Evolutionary conservation across 164 flowering plant genomes (phyloP).

Genomic region (Vitis rupestris): DNA sequence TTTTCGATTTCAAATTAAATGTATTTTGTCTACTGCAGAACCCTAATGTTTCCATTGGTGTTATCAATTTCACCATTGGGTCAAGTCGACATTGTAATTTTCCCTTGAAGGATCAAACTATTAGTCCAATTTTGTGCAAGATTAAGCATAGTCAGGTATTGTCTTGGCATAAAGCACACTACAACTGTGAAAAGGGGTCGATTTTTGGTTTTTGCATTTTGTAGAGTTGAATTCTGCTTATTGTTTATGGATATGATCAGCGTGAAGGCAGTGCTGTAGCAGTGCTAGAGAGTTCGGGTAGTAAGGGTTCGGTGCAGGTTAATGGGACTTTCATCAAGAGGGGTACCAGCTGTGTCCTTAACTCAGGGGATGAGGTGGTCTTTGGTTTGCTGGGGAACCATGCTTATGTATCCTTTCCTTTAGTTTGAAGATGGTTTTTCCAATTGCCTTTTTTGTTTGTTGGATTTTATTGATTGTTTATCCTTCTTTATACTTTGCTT

Average conservation of each 20-base stretch:
- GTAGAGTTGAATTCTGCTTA: constrained; percentile 39
- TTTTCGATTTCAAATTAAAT: background rate
- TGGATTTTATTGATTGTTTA: background rate
- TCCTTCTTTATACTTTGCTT: background rate
- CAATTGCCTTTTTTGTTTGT: background rate
- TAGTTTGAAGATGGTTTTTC: background rate
- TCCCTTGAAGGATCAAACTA: constrained; percentile 46
- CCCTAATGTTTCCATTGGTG: constrained; percentile 40
- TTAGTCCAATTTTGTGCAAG: constrained; percentile 52
- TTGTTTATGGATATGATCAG: constrained; percentile 67
- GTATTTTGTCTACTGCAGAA: constrained; percentile 44
- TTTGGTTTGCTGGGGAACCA: constrained; percentile 63
- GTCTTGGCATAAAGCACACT: background rate
- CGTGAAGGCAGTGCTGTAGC: constrained; percentile 54
- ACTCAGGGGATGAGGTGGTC: constrained; percentile 81
- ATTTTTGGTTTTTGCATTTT: background rate
- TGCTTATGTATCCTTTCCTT: constrained; percentile 80
- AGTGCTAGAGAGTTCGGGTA: constrained; percentile 68
- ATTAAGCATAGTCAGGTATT: constrained; percentile 67
- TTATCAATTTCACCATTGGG: constrained; percentile 57
- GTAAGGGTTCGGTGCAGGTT: constrained; percentile 76
- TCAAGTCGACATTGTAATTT: constrained; percentile 55
- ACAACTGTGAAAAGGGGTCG: background rate
- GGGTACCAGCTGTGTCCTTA: constrained; percentile 40
- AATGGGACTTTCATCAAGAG: constrained; percentile 64